Evolutionary conservation across 805 yeast species (phyloP).

Genomic region (Lipomyces sp.): DNA sequence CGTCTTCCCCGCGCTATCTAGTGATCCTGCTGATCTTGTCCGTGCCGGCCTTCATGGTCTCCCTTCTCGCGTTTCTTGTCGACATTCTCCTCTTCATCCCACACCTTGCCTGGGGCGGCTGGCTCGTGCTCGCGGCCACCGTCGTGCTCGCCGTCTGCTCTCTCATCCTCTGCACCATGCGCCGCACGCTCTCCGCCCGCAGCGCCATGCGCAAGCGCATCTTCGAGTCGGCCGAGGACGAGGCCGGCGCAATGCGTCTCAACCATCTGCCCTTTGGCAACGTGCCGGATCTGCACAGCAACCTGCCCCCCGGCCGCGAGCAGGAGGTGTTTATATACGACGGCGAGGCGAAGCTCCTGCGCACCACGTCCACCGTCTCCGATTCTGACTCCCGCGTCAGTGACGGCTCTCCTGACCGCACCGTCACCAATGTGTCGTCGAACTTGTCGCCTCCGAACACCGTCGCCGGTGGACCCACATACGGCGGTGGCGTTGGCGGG

Average conservation of each 20-base stretch:
- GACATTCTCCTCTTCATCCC: constrained; percentile 79
- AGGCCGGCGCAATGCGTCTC: constrained; percentile 15
- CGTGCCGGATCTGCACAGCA: background rate
- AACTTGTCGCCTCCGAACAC: background rate
- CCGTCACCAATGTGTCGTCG: background rate
- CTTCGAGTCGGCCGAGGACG: constrained; percentile 11
- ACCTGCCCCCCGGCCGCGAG: constrained; percentile 2
- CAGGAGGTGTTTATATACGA: constrained; percentile 22
- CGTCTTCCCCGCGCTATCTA: constrained; percentile 45
- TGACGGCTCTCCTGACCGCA: background rate
- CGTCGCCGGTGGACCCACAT: too few relatives aligned
- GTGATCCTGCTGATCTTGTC: constrained; percentile 56
- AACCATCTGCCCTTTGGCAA: constrained; percentile 19
- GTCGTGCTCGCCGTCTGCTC: constrained; percentile 61
- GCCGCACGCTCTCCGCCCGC: constrained; percentile 55
- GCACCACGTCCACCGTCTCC: background rate
- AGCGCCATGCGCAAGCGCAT: constrained; percentile 31
- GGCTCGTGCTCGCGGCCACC: constrained; percentile 73
- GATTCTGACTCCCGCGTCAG: background rate
- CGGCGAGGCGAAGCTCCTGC: constrained; percentile 11
- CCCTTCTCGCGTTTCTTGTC: constrained; percentile 71
- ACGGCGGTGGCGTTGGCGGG: too few relatives aligned
- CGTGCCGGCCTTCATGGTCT: constrained; percentile 63
- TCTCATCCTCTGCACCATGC: constrained; percentile 64
- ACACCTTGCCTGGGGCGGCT: constrained; percentile 75